Base-by-base conservation (phyloP, 2,329 filamentous ascomycete genomes). In the Microdochium bolleyi region DNA sequence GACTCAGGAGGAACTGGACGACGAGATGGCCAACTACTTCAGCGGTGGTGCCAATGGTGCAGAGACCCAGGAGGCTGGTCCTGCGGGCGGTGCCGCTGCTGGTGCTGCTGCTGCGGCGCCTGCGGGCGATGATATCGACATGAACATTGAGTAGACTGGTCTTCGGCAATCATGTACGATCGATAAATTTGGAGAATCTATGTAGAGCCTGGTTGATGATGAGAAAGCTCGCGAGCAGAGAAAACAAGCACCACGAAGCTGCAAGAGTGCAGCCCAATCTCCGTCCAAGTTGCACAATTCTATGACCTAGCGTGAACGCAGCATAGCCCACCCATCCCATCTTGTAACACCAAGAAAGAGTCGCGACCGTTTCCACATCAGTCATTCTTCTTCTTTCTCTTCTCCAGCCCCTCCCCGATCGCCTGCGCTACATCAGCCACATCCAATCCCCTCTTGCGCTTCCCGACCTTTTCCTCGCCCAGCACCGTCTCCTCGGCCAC, bases 11-110 rank as follows among this genome's bases (percentile, higher is more conserved):
- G 89, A 96, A 67, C 76, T 96, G 41, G 92, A 96, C 67, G 89
- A 89, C n/a, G 92, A 96, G 71, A 96, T 96, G 92, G 90, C 86
- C 27, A 89, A 96, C 65, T 96, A 96, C 69, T 96, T 90, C 75
- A 84, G 79, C 24, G 67, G 69, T 37, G 65, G 61, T 53, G 41
- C 41, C 3, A 46, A 21, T 13, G 19, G 41, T 46, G 41, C 19
- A 5, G 41, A 46, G 41, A 13, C 41, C 3, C 41, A 46, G 41
- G 11, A 11, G 5, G 68, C 61, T 49, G 64, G 70, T 49, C 69
- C 64, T 51, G 68, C 63, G n/a, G 71, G 68, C 34, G 71, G 65
- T 24, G 62, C 67, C 24, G 64, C 63, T 49, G 63, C 64, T 19
- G 60, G 65, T 10, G 60, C 62, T 54, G 55, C 61, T 22, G 60